Percentiles rank a stretch among this genome's conserved stretches.
These are phyloP conservation scores for Entoloma clypeatum DNA, from an alignment of 1,284 basidiomycete genomes.

Conservation along the genomic window DNA sequence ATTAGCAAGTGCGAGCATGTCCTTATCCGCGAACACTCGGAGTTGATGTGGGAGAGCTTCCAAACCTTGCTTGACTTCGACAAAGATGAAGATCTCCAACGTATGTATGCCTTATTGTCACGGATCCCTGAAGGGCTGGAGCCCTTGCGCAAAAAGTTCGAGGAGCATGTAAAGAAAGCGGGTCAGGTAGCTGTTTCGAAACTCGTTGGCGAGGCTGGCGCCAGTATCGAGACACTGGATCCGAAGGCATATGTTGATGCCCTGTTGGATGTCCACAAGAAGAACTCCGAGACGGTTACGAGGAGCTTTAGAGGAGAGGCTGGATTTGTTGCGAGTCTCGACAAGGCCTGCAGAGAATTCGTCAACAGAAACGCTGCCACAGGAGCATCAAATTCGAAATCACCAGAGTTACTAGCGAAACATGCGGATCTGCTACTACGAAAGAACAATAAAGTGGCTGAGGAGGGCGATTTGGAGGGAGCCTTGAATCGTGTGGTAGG, in stretches of 20 bases:
- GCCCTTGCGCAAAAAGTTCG: slow-evolving; percentile 83
- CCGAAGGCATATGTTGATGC: slow-evolving; percentile 95
- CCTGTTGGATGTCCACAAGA: slow-evolving; percentile 85
- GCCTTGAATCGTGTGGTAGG: slow-evolving; percentile 87
- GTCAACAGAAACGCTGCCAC: slow-evolving; percentile 94
- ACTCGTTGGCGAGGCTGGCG: slow-evolving; percentile 67
- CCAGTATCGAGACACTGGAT: slow-evolving; percentile 63
- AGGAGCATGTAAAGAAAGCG: slow-evolving; percentile 87
- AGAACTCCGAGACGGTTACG: slow-evolving; percentile 88
- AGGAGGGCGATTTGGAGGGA: slow-evolving; percentile 87
- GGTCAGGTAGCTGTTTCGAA: slow-evolving; percentile 87
- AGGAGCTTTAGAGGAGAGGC: slow-evolving; percentile 92
- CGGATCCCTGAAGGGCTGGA: slow-evolving; percentile 84
- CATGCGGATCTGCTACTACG: slow-evolving; percentile 89
- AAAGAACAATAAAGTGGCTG: slow-evolving; percentile 95
- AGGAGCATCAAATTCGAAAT: slow-evolving; percentile 80
- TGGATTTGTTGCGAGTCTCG: slow-evolving; percentile 92
- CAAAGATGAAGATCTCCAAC: slow-evolving; percentile 81
- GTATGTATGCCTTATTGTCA: slow-evolving; percentile 85
- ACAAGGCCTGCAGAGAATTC: slow-evolving; percentile 95
- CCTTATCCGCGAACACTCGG: slow-evolving; percentile 78
- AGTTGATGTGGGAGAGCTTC: slow-evolving; percentile 86
- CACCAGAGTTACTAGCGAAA: slow-evolving; percentile 92
- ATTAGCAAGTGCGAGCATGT: slow-evolving; percentile 84
- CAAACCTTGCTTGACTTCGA: slow-evolving; percentile 84